Conservation (phyloP, 257 asterid species). For the Nicotiana noctiflora region DNA sequence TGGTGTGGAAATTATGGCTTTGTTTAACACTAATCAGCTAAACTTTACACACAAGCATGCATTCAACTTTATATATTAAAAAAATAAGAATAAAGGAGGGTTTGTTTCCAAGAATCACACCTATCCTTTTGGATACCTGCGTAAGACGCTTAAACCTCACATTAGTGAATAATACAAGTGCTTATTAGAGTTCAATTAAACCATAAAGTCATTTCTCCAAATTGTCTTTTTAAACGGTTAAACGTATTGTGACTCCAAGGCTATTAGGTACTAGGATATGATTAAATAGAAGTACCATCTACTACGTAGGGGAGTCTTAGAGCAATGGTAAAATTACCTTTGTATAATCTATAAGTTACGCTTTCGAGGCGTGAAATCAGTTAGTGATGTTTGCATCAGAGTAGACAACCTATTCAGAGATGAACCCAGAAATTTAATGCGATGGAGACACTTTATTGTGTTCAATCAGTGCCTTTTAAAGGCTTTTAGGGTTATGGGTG, state of each 20-base stretch:
- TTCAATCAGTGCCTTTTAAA: too few relatives aligned
- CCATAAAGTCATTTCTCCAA: slow-evolving; percentile 23
- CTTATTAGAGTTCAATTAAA: slow-evolving; percentile 17
- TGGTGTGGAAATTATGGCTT: slow-evolving; percentile 23
- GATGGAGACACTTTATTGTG: too few relatives aligned
- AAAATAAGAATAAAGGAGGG: slow-evolving; percentile 3
- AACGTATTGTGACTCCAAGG: neutral
- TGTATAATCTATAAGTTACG: too few relatives aligned
- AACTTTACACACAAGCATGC: slow-evolving; percentile 45
- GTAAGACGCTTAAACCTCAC: slow-evolving; percentile 19
- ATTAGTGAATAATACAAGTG: slow-evolving; percentile 14
- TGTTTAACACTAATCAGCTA: slow-evolving; percentile 14
- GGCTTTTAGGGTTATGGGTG: too few relatives aligned
- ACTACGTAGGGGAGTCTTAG: neutral
- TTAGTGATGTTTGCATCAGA: too few relatives aligned
- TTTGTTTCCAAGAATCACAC: slow-evolving; percentile 13
- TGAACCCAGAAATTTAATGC: too few relatives aligned
- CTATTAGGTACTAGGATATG: neutral
- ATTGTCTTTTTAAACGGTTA: slow-evolving; percentile 35
- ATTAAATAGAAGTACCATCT: neutral
- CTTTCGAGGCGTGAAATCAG: too few relatives aligned
- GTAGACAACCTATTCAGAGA: too few relatives aligned
- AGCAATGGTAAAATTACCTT: too few relatives aligned
- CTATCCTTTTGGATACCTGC: slow-evolving; percentile 27
- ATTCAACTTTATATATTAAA: slow-evolving; percentile 28